Base-by-base conservation (phyloP, 2,329 filamentous ascomycete genomes). In the Colletotrichum limetticola region DNA sequence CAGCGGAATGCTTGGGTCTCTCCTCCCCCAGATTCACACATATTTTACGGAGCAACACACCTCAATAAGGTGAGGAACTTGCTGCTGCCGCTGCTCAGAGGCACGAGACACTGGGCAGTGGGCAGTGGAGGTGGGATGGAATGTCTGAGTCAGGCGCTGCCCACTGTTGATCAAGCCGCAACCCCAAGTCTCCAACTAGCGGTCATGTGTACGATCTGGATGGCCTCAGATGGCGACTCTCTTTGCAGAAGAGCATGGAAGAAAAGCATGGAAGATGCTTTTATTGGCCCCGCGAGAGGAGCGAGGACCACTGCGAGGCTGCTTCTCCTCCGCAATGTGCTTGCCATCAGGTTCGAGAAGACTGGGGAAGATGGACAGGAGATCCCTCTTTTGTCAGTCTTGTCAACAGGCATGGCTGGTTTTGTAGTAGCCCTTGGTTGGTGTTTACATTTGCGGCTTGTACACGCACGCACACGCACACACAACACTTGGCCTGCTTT, bases 241-340 rank as follows among this genome's bases (percentile, higher is more conserved):
- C 16, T 4, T 49, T 19, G 6, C 42, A 9, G 32, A 68, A 62
- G 16, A 49, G n/a, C 70, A 69, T 69, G 66, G 70, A 72, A 69
- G 66, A 56, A 30, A 32, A 49, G n/a, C 69, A 69, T 72, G 70
- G 70, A 72, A 69, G 66, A 56, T 72, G 70, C 55, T 60, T 30
- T 56, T 42, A 57, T 30, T 37, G n/a, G 37, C 46, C 22, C 22
- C 14, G 56, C 42, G 32, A 57, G 58, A 57, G 35, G 30, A 57
- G n/a, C 35, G 24, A 32, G 35, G 42, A 32, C 22, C 56, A 52
- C 59, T 52, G 63, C 52, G 57, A 55, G 42, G 46, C 19, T n/a
- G 16, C 8, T 49, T 49, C 42, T 49, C 42, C 42, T n/a, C 42
- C 42, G 42, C 42, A 49, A n/a, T 49, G 16, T 49, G 16, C 42